These are phyloP conservation scores for Coemansia sp. DNA, from an alignment of 192 early-diverging fungal species.

Conservation along the genomic window DNA sequence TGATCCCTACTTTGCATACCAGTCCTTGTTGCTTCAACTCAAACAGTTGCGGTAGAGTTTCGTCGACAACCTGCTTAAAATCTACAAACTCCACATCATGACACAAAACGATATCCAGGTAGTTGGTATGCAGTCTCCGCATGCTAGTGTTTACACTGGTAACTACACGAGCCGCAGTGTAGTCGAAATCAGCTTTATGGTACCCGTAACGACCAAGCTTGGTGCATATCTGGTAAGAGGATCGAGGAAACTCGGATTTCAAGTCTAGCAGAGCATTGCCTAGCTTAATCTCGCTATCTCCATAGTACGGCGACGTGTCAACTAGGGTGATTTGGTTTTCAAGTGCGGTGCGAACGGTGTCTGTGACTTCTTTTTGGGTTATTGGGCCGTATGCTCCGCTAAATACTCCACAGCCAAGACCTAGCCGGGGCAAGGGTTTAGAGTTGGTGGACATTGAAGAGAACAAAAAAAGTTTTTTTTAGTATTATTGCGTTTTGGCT, in stretches of 20 bases:
- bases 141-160: conserved; percentile 62
- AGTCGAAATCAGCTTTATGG: conserved; percentile 62
- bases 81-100: conserved; percentile 81
- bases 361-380: conserved; percentile 3
- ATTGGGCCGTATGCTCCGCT: conserved; percentile 41
- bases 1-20: conserved; percentile 66
- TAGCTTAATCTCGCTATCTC: conserved; percentile 63
- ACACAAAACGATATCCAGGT: conserved; percentile 67
- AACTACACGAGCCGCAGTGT: conserved; percentile 52
- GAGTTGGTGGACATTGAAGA: too few species aligned
- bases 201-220: conserved; percentile 75
- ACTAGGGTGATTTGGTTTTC: conserved; percentile 61
- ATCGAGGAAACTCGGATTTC: conserved; percentile 57
- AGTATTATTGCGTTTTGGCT: too few species aligned
- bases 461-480: too few species aligned
- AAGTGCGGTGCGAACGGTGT: conserved; percentile 28
- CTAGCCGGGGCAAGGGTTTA: conserved; percentile 7
- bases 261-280: conserved; percentile 59
- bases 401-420: conserved; percentile 46
- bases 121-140: conserved; percentile 58
- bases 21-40: conserved; percentile 54
- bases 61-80: conserved; percentile 53
- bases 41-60: conserved; percentile 58
- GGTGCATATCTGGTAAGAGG: conserved; percentile 64
- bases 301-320: conserved; percentile 76